Conservation (phyloP, 805 yeast genomes). For the Candida maltosa region DNA sequence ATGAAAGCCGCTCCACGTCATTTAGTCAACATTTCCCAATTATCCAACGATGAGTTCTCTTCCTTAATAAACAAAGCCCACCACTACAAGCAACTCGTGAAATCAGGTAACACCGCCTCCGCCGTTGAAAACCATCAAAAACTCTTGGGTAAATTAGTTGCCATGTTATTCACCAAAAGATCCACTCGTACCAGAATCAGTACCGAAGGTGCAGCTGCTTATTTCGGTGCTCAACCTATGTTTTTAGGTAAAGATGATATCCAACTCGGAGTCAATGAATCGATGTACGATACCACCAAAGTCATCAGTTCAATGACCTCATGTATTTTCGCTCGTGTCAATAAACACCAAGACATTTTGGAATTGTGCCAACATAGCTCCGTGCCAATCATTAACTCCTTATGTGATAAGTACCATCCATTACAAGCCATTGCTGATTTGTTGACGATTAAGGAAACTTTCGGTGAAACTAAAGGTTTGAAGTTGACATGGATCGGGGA, state of each 20-base stretch:
- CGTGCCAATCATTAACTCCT: conserved; percentile 90
- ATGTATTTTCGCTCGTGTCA: conserved; percentile 95
- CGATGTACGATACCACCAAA: conserved; percentile 81
- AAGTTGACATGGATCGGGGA: conserved; percentile 96
- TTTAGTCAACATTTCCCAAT: conserved; percentile 76
- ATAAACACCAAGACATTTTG: conserved; percentile 76
- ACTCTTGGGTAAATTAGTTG: conserved; percentile 75
- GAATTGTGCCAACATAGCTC: conserved; percentile 73
- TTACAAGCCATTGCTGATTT: conserved; percentile 92
- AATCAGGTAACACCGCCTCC: conserved; percentile 38
- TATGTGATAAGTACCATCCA: conserved; percentile 93
- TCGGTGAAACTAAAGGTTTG: conserved; percentile 55
- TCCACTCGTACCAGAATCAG: conserved; percentile 95
- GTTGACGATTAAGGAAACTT: conserved; percentile 78
- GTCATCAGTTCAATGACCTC: conserved; percentile 95
- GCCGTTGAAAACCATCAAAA: conserved; percentile 42
- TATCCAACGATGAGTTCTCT: conserved; percentile 67
- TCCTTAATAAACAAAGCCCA: conserved; percentile 73
- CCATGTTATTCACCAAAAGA: conserved; percentile 84
- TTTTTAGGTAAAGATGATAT: conserved; percentile 95
- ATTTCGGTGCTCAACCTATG: conserved; percentile 95
- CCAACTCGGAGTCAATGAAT: conserved; percentile 93
- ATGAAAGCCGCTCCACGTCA: conserved; percentile 53
- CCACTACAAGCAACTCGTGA: conserved; percentile 60
- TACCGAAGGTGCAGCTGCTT: conserved; percentile 89